phyloP scores from a whole-genome alignment of 2,329 filamentous ascomycete genomes.

The Dendrostoma leiphaemia region DNA sequence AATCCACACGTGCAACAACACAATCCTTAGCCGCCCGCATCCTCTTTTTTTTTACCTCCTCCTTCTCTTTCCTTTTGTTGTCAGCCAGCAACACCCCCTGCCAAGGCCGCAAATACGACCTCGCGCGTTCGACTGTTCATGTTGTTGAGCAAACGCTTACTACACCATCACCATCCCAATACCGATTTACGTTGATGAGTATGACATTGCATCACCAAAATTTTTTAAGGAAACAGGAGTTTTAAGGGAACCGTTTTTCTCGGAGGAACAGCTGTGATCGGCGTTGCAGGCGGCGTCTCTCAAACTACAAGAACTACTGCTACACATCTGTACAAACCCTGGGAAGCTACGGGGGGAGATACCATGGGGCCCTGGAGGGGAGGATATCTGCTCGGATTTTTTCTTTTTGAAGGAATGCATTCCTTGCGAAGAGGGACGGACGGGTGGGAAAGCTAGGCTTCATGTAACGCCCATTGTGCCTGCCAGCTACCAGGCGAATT shows the following conservation, averaged over 20 bases:
- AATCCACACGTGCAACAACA: not conserved
- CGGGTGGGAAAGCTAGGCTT: not conserved
- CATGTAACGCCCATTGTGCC: not conserved
- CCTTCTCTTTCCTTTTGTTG: constrained; percentile 4
- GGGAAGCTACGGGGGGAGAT: too few relatives aligned
- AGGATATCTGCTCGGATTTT: not conserved
- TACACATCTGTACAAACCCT: constrained; percentile 14
- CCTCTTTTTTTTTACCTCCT: not conserved
- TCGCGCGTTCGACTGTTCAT: too few relatives aligned
- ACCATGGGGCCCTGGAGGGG: not conserved
- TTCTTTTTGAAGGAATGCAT: not conserved
- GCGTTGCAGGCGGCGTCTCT: constrained; percentile 21
- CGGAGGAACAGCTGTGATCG: constrained; percentile 4
- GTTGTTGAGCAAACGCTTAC: not conserved
- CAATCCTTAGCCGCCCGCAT: not conserved
- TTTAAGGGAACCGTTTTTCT: constrained; percentile 5
- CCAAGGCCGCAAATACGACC: too few relatives aligned
- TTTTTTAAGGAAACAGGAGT: constrained; percentile 8
- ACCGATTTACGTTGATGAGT: constrained; percentile 13
- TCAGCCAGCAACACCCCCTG: not conserved
- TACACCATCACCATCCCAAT: not conserved
- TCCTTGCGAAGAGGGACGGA: not conserved
- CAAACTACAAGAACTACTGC: too few relatives aligned
- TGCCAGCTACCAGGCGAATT: not conserved
- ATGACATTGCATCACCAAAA: constrained; percentile 18